These are phyloP conservation scores for Nicotiana paniculata DNA, from an alignment of 257 asterid genomes.

Conservation along the genomic window DNA sequence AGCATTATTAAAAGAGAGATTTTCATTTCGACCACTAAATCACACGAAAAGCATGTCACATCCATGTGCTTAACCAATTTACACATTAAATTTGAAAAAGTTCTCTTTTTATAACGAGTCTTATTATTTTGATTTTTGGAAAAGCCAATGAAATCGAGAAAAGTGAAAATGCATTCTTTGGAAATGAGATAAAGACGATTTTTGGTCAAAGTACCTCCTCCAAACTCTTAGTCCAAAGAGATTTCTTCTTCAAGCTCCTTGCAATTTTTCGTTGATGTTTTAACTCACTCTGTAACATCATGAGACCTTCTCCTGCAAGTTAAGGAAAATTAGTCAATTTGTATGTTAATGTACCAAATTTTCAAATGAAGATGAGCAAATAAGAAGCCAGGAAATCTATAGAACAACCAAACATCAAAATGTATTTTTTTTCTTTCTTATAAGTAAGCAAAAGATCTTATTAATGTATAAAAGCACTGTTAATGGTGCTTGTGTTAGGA, in stretches of 20 bases:
- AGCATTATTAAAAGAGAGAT: neutral
- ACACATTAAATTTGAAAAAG: neutral
- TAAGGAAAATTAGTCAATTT: constrained; percentile 7
- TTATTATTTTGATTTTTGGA: neutral
- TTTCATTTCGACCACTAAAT: neutral
- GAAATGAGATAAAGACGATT: neutral
- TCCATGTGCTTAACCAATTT: neutral
- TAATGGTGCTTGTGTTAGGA: neutral
- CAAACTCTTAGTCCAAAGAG: constrained; percentile 91
- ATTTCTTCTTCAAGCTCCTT: constrained; percentile 85
- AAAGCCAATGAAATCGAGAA: neutral
- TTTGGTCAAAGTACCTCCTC: constrained; percentile 63
- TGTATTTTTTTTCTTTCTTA: neutral
- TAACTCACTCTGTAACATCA: constrained; percentile 76
- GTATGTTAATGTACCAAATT: neutral
- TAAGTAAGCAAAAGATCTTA: neutral
- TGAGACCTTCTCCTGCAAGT: constrained; percentile 69
- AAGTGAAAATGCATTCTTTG: neutral
- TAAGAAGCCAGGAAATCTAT: neutral
- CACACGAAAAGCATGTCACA: neutral
- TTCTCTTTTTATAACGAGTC: neutral
- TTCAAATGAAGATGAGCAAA: neutral
- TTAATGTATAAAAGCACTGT: neutral
- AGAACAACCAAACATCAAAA: neutral
- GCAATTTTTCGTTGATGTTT: constrained; percentile 90